Percentiles rank a stretch among this genome's conserved stretches.
Evolutionary conservation across 805 yeast species (phyloP).

Genomic region (Wickerhamomyces rabaulensis): DNA sequence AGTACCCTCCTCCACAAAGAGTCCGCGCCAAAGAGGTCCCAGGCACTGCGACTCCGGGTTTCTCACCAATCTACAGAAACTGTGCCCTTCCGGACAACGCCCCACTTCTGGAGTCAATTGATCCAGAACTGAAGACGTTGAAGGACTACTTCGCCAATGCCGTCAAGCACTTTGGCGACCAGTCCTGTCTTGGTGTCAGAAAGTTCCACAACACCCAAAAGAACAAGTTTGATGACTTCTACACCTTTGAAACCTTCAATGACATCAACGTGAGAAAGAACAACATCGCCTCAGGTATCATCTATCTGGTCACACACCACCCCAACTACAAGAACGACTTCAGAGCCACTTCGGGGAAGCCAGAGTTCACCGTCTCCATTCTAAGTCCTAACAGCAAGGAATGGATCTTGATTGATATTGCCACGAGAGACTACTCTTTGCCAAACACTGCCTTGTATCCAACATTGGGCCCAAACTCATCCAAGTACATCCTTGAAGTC

Average conservation of each 20-base stretch:
- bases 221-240: constrained; percentile 17
- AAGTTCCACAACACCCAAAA: constrained; percentile 17
- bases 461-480: constrained; percentile 43
- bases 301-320: constrained; percentile 21
- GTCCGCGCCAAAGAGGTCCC: constrained; percentile 4
- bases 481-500: constrained; percentile 45
- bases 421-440: constrained; percentile 44
- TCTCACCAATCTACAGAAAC: constrained; percentile 10
- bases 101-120: constrained; percentile 21
- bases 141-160: constrained; percentile 33
- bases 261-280: constrained; percentile 29
- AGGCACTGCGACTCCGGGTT: constrained; percentile 4
- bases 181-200: constrained; percentile 35
- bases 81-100: background rate
- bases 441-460: constrained; percentile 39
- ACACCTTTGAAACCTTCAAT: constrained; percentile 23
- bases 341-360: constrained; percentile 10
- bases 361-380: constrained; percentile 37
- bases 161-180: constrained; percentile 21
- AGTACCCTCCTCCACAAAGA: constrained; percentile 1
- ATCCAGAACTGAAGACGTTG: constrained; percentile 37
- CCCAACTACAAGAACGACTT: constrained; percentile 3
- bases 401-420: constrained; percentile 57
- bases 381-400: constrained; percentile 46
- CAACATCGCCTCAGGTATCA: constrained; percentile 36